Evolutionary conservation across 2,329 filamentous ascomycete genomes (phyloP).

Genomic region (Davidsoniella eucalypti): DNA sequence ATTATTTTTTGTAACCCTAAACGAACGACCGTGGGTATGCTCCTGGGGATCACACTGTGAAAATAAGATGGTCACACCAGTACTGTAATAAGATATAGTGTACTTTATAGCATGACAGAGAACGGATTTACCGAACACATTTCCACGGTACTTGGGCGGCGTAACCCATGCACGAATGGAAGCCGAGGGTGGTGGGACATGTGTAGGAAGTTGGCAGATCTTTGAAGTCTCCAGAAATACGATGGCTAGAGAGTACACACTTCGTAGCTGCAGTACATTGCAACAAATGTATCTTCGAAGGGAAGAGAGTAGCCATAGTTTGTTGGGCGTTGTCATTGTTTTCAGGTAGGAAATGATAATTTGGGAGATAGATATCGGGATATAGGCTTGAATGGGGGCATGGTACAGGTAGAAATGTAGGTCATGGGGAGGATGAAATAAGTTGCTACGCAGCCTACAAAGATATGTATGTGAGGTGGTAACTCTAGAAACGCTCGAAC

Average conservation of each 20-base stretch:
- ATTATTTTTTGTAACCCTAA: too few relatives aligned
- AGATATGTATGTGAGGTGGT: too few relatives aligned
- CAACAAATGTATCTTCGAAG: slow-evolving; percentile 39
- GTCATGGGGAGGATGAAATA: too few relatives aligned
- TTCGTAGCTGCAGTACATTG: slow-evolving; percentile 37
- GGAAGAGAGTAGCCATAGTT: slow-evolving; percentile 12
- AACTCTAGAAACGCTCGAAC: too few relatives aligned
- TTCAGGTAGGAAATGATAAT: too few relatives aligned
- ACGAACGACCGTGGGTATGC: too few relatives aligned
- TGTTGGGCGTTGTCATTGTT: slow-evolving; percentile 30
- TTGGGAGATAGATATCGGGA: too few relatives aligned
- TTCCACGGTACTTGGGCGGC: slow-evolving; percentile 46
- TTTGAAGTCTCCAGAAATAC: slow-evolving; percentile 21
- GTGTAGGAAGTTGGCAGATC: slow-evolving; percentile 21
- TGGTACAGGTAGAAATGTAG: too few relatives aligned
- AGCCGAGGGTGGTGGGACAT: slow-evolving; percentile 33
- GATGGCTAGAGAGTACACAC: slow-evolving; percentile 56
- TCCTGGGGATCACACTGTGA: slow-evolving; percentile 50
- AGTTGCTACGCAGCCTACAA: too few relatives aligned
- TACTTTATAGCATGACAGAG: slow-evolving; percentile 55
- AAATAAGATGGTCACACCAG: slow-evolving; percentile 52
- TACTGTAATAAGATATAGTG: slow-evolving; percentile 51
- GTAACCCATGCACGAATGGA: slow-evolving; percentile 76
- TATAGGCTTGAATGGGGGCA: too few relatives aligned
- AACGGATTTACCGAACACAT: slow-evolving; percentile 56